Evolutionary conservation across 1,139 yeast species (phyloP), one percentile per base, ranked within the genome.

Genomic region (Debaryomyces robertsiae): DNA sequence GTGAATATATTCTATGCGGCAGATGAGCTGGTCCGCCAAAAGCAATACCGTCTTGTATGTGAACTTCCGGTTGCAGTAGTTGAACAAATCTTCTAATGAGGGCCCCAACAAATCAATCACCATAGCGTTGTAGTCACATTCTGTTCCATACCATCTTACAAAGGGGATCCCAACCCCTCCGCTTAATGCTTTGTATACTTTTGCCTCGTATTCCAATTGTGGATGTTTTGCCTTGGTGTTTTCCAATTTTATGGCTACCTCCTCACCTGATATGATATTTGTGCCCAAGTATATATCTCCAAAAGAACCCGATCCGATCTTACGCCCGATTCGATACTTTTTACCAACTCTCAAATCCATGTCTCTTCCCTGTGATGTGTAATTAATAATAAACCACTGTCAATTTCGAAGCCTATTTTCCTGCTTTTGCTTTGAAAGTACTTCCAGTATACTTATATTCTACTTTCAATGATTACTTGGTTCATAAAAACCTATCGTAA

Each of bases 151-250:
- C 96, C 97, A 93, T 62, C 98, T 81, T 31, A 91, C 91, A 66
- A 90, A 91, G 3, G 98, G 98, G 44, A 93, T 91, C 31, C 98
- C 98, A 27, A 93, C 95, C 28, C 98, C 98, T 24, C 98, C 98
- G 49, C 95, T 86, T 43, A 93, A 72, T 5, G 96, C 93, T 63
- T 87, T 89, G 69, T 91, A 91, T 25, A 91, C 98, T 53, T 94
- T 82, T 9, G 97, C 96, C 66, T 93, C 98, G 60, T 93, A 93
- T 58, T 91, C 98, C 52, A 93, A 76, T 67, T 93, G 98, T 2
- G 98, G 98, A 60, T 93, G 98, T 58, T 90, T 86, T 2, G 98
- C 96, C 47, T 86, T 77, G 45, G 87, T 81, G 51, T 88, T 84
- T 61, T 93, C 98, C 49, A 93, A 74, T 64, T 93, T 93, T 69